Percentiles rank a stretch among this genome's conserved stretches.
These are phyloP conservation scores for Amauroascus verrucosus DNA, from an alignment of 2,329 filamentous ascomycete genomes.

Conservation along the genomic window DNA sequence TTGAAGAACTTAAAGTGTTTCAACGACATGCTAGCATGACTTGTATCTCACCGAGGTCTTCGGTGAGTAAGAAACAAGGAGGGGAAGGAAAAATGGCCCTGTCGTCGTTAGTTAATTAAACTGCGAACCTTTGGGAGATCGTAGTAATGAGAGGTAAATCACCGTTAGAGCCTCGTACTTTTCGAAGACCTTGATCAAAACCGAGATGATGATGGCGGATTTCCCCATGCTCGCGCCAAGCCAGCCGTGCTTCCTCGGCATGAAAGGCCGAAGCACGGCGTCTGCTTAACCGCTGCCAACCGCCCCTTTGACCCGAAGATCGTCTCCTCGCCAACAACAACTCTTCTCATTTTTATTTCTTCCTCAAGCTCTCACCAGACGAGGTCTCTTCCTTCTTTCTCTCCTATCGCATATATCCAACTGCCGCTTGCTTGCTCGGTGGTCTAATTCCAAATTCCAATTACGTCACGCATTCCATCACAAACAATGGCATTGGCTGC, in stretches of 20 bases:
- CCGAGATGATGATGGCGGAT: too few species aligned
- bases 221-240: slow-evolving; percentile 4
- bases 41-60: too few species aligned
- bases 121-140: too few species aligned
- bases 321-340: not conserved
- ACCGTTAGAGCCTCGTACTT: too few species aligned
- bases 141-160: too few species aligned
- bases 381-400: not conserved
- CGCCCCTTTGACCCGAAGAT: slow-evolving; percentile 10
- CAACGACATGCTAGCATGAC: too few species aligned
- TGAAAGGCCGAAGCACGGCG: not conserved
- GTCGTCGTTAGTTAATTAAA: too few species aligned
- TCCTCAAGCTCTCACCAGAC: not conserved
- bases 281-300: slow-evolving; percentile 6
- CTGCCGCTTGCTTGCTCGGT: not conserved
- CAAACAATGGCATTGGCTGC: slow-evolving; percentile 27
- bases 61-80: too few species aligned
- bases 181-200: too few species aligned
- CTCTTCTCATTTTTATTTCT: not conserved
- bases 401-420: not conserved
- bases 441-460: not conserved
- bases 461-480: not conserved
- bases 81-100: too few species aligned
- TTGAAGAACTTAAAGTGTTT: too few species aligned
- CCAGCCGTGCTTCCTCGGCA: slow-evolving; percentile 3